Base-by-base conservation (phyloP, 2,329 filamentous ascomycete species). In the Fusarium hainanense region DNA sequence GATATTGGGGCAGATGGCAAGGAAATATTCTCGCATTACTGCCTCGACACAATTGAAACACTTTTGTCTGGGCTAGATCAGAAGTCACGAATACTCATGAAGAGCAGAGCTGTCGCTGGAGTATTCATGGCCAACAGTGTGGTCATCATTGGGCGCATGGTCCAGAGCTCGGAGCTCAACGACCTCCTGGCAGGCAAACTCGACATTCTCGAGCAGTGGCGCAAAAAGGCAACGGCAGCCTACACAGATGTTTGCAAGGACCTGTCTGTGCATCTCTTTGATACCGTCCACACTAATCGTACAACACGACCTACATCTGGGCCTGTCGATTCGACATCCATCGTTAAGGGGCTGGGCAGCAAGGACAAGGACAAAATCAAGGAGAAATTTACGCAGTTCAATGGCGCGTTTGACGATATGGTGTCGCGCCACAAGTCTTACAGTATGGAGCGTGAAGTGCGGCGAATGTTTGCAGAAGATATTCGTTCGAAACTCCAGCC, bases 361-460 rank as follows among this genome's bases (percentile, higher is more conserved):
- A 98, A 97, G 79, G 96, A 99, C 77, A 97, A 95, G 80, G 96
- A 99, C 77, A 91, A 90, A 61, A 97, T 98, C 81, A 99, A 99
- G 81, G 90, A 93, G 79, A 98, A 98, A 81, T 99, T 98, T 80
- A 90, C 92, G 74, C 89, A 89, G 43, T 99, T 99, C 84, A 99
- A 99, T 78, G 84, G 87, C 11, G 89, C 88, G 46, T 99, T 99
- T 77, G 96, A 99, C 70, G 94, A 97, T 30, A 87, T 98, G 80
- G 90, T 98, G 9, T 81, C 87, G 32, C 90, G 89, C 63, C 95
- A 99, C 82, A 96, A 94, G 81, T 84, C 86, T 28, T 92, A 93
- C 75, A 90, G 86, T 75, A 97, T 98, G 93, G 96, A 99, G 82
- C 88, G 89, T 25, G 95, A 98, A 78, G 95, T 98, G 32, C 88